Evolutionary conservation across 495 filamentous ascomycete genomes (phyloP).

Genomic region (Usnea hakonensis): DNA sequence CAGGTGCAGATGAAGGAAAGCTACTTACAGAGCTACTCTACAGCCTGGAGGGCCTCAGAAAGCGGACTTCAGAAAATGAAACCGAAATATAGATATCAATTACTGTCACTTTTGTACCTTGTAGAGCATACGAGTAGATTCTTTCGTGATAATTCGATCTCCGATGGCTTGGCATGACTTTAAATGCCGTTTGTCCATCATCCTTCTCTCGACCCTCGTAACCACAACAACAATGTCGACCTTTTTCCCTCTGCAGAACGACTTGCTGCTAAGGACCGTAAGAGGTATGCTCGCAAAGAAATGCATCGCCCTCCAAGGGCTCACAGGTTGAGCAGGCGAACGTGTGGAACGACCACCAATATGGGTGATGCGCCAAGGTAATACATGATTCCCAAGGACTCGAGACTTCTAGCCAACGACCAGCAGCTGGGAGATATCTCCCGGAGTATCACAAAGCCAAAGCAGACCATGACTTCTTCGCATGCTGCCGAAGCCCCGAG

Average conservation of each 20-base stretch:
- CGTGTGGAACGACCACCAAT: constrained; percentile 84
- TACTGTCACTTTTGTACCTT: not conserved
- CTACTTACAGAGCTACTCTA: constrained; percentile 53
- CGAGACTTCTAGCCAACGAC: constrained; percentile 13
- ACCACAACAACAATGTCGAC: constrained; percentile 15
- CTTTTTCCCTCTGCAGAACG: constrained; percentile 81
- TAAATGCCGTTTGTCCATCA: not conserved
- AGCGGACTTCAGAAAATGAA: constrained; percentile 43
- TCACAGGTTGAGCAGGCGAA: constrained; percentile 55
- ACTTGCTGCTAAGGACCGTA: constrained; percentile 79
- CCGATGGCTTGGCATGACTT: not conserved
- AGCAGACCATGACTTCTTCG: constrained; percentile 85
- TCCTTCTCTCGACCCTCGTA: not conserved
- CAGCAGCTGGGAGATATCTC: constrained; percentile 84
- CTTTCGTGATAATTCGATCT: not conserved
- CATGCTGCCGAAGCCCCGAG: constrained; percentile 88
- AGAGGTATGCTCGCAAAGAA: constrained; percentile 53
- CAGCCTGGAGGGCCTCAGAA: constrained; percentile 63
- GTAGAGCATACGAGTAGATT: no score
- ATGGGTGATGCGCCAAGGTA: constrained; percentile 99
- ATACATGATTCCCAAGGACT: constrained; percentile 8
- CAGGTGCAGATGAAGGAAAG: constrained; percentile 8
- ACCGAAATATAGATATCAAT: constrained; percentile 1
- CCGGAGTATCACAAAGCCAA: constrained; percentile 97
- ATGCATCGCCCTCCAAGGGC: constrained; percentile 12